Percentiles rank a stretch among this genome's conserved stretches.
Evolutionary conservation across 1,284 basidiomycete genomes (phyloP).

Genomic region (Tilletia walkeri): DNA sequence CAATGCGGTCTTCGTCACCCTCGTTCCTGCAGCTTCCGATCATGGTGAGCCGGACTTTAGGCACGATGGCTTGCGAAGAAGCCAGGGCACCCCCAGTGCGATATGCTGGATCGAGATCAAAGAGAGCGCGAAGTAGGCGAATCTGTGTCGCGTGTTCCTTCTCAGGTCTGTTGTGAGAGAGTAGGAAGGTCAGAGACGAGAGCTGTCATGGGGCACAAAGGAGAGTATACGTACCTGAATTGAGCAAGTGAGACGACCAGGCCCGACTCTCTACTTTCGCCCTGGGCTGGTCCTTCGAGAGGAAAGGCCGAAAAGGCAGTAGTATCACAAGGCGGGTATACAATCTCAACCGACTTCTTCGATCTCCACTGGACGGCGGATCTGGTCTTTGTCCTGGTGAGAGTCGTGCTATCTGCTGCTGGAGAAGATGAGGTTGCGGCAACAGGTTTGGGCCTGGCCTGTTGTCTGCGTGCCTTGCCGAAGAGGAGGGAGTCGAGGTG

Average conservation of each 20-base stretch:
- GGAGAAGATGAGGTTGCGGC: background rate
- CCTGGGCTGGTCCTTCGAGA: slow-evolving; percentile 58
- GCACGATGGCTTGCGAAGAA: slow-evolving; percentile 2
- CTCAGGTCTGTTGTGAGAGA: slow-evolving; percentile 68
- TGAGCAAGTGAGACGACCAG: slow-evolving; percentile 67
- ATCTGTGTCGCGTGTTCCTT: slow-evolving; percentile 88
- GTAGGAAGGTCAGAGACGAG: too few relatives aligned
- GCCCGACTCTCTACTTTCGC: background rate
- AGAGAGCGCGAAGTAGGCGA: slow-evolving; percentile 66
- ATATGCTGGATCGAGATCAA: slow-evolving; percentile 66
- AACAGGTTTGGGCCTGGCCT: slow-evolving; percentile 54
- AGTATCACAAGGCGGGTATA: slow-evolving; percentile 93
- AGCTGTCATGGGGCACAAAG: background rate
- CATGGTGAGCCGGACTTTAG: slow-evolving; percentile 59
- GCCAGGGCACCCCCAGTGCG: slow-evolving; percentile 25
- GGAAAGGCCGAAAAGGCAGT: slow-evolving; percentile 67
- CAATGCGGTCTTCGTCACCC: slow-evolving; percentile 71
- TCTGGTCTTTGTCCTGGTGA: background rate
- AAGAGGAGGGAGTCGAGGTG: slow-evolving; percentile 66
- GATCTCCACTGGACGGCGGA: background rate
- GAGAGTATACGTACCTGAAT: slow-evolving; percentile 29
- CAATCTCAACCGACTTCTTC: slow-evolving; percentile 57
- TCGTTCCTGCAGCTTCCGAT: slow-evolving; percentile 80
- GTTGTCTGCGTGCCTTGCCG: slow-evolving; percentile 52
- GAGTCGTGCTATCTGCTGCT: background rate